These are phyloP conservation scores for Neckera pumila DNA, from an alignment of 225 moss, liverwort and hornwort species.

Conservation along the genomic window DNA sequence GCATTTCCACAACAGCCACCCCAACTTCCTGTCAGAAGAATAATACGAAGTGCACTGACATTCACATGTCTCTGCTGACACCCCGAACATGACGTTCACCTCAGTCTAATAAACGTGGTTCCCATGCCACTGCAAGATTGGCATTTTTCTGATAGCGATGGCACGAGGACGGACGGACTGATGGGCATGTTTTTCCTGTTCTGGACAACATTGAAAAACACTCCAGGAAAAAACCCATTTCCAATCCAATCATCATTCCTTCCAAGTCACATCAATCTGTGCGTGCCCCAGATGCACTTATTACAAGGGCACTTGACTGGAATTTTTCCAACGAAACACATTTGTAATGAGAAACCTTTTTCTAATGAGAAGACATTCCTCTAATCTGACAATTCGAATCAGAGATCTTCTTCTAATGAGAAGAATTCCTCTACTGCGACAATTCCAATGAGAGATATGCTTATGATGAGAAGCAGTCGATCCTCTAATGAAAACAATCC, in stretches of 20 bases:
- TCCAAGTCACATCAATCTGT: not conserved
- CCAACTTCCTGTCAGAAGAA: not conserved
- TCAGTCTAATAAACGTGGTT: not conserved
- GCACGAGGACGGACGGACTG: not conserved
- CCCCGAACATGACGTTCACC: not conserved
- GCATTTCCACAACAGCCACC: not conserved
- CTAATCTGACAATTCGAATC: not conserved
- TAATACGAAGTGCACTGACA: not conserved
- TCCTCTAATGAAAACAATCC: not conserved
- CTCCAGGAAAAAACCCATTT: not conserved
- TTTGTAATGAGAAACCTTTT: not conserved
- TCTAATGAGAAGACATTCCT: not conserved
- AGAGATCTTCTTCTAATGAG: not conserved
- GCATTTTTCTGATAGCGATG: not conserved
- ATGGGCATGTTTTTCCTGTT: not conserved
- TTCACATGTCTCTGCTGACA: not conserved
- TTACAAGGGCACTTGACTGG: not conserved
- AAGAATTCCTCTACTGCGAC: not conserved
- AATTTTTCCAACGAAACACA: not conserved
- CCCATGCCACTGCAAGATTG: not conserved
- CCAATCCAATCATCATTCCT: not conserved
- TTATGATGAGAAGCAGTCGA: not conserved
- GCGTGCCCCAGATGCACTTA: not conserved
- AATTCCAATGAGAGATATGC: not conserved
- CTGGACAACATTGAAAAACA: not conserved